Percentiles rank a stretch among this genome's conserved stretches.
These are phyloP conservation scores for Iris pallida DNA, from an alignment of 116 monocot genomes.

Conservation along the genomic window DNA sequence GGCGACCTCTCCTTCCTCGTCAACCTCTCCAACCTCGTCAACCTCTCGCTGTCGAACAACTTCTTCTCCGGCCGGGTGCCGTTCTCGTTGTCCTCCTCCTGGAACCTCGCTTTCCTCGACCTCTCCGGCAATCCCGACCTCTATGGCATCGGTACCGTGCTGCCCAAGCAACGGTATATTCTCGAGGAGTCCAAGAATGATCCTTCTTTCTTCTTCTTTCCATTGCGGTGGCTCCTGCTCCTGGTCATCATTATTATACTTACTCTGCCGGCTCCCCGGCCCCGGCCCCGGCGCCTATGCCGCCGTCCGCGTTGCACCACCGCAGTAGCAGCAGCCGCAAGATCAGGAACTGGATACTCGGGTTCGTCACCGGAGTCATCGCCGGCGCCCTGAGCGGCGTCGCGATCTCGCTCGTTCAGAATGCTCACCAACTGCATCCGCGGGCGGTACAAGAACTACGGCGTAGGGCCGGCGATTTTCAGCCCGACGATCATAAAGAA, in stretches of 20 bases:
- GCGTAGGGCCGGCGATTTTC: slow-evolving; percentile 53
- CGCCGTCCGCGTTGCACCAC: neutral
- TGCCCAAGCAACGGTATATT: neutral
- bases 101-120: slow-evolving; percentile 39
- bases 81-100: slow-evolving; percentile 16
- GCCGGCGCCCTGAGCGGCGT: slow-evolving; percentile 46
- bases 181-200: too few species aligned
- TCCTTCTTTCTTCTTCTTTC: neutral
- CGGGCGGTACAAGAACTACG: slow-evolving; percentile 31
- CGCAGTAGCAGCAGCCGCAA: slow-evolving; percentile 5
- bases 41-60: slow-evolving; percentile 10
- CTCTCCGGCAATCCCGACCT: slow-evolving; percentile 4
- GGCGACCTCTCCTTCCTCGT: slow-evolving; percentile 14
- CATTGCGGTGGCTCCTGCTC: neutral
- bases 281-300: neutral
- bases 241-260: neutral
- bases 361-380: slow-evolving; percentile 48
- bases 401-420: slow-evolving; percentile 30
- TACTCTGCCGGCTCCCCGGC: too few species aligned
- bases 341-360: slow-evolving; percentile 41
- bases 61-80: slow-evolving; percentile 8
- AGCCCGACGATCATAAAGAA: slow-evolving; percentile 44
- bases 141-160: neutral
- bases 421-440: slow-evolving; percentile 46
- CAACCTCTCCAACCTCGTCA: slow-evolving; percentile 10